A percentile compares a stretch with the other conserved stretches of the same genome.
These are phyloP conservation scores for Kregervanrija fluxuum DNA, from an alignment of 805 yeast genomes.

Conservation along the genomic window DNA sequence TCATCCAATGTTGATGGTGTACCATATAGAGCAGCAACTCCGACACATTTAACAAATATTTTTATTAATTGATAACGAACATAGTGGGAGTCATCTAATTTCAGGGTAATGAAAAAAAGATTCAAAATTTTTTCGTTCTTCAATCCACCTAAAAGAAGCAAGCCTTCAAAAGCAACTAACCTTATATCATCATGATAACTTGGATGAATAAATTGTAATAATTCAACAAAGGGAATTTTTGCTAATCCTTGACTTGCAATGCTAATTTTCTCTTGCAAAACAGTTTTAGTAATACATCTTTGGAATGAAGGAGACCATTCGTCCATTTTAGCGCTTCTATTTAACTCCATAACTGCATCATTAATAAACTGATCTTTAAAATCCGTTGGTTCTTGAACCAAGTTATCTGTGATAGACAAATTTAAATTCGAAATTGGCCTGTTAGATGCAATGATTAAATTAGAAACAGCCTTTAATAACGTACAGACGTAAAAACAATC, in stretches of 20 bases:
- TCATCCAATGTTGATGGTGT: constrained; percentile 53
- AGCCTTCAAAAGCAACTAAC: constrained; percentile 59
- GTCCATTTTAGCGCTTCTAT: constrained; percentile 72
- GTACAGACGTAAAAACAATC: constrained; percentile 63
- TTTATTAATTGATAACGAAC: constrained; percentile 44
- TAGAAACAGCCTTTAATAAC: constrained; percentile 49
- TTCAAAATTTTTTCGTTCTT: constrained; percentile 53
- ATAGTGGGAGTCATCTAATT: constrained; percentile 48
- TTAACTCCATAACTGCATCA: constrained; percentile 57
- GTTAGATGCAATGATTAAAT: constrained; percentile 20
- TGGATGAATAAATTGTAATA: constrained; percentile 45
- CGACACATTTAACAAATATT: constrained; percentile 44
- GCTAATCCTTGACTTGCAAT: constrained; percentile 52
- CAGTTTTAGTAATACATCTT: constrained; percentile 43
- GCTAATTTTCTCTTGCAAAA: constrained; percentile 52
- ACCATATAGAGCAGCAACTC: constrained; percentile 62
- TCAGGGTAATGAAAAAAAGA: constrained; percentile 52
- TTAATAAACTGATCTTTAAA: constrained; percentile 32
- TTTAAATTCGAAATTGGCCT: constrained; percentile 19
- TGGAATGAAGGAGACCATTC: constrained; percentile 78
- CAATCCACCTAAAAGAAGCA: constrained; percentile 71
- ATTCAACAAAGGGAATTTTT: constrained; percentile 44
- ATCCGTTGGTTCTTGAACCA: constrained; percentile 7
- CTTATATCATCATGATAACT: constrained; percentile 47
- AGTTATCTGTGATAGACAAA: constrained; percentile 12